Conservation (phyloP, 225 moss, liverwort and hornwort species). For the Marchantia paleacea region DNA sequence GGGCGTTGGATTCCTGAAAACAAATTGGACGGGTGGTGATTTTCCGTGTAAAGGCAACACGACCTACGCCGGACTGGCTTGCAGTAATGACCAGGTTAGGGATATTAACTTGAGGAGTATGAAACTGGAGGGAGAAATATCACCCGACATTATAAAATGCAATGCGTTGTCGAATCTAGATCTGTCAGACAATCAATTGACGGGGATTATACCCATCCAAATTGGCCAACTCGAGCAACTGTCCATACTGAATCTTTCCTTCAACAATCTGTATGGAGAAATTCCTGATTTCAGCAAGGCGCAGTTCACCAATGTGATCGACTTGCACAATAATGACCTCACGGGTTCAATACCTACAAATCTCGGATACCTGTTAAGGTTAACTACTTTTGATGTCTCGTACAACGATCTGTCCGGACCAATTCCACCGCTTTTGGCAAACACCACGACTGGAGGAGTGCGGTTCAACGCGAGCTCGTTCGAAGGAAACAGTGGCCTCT, state of each 20-base stretch:
- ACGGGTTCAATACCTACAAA: constrained; percentile 50
- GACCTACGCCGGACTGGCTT: constrained; percentile 46
- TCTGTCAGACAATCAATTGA: constrained; percentile 59
- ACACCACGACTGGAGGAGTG: constrained; percentile 46
- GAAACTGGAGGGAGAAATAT: constrained; percentile 61
- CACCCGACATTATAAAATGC: constrained; percentile 56
- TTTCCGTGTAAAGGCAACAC: constrained; percentile 63
- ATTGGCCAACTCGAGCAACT: constrained; percentile 61
- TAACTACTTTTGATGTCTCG: constrained; percentile 65
- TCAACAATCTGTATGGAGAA: constrained; percentile 56
- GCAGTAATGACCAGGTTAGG: constrained; percentile 59
- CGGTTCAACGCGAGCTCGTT: constrained; percentile 79
- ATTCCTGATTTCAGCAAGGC: constrained; percentile 76
- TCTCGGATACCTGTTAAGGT: constrained; percentile 56
- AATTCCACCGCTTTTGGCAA: constrained; percentile 57
- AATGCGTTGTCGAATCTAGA: constrained; percentile 61
- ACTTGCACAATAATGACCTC: constrained; percentile 60
- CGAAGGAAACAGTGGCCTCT: constrained; percentile 55
- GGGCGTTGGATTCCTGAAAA: constrained; percentile 23
- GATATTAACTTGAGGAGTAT: constrained; percentile 44
- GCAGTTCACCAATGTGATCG: constrained; percentile 57
- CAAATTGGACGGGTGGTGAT: constrained; percentile 57
- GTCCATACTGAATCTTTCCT: constrained; percentile 57
- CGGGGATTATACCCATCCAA: constrained; percentile 52
- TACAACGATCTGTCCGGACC: constrained; percentile 64